These are phyloP conservation scores for Silene noctiflora DNA, from an alignment of 179 eudicot genomes.

Conservation along the genomic window DNA sequence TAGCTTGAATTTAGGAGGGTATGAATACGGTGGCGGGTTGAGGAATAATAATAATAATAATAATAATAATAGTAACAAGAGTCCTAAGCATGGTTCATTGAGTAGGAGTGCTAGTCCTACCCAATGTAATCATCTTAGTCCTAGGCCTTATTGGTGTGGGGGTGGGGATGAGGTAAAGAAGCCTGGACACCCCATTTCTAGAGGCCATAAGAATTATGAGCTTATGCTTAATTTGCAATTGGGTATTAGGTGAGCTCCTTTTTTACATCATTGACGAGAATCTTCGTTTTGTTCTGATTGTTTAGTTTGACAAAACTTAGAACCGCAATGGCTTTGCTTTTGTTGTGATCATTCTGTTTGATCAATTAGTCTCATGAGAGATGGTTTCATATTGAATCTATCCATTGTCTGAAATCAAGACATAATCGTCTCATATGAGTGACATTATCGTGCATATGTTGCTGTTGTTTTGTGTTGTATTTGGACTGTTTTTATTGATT, in stretches of 20 bases:
- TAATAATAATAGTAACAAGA: not conserved
- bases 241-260: slow-evolving; percentile 41
- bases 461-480: not conserved
- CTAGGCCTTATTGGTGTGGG: slow-evolving; percentile 3
- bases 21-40: slow-evolving; percentile 4
- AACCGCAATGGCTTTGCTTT: not conserved
- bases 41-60: slow-evolving; percentile 7
- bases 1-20: slow-evolving; percentile 26
- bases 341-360: not conserved
- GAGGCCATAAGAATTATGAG: slow-evolving; percentile 67
- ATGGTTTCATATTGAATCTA: too few species aligned
- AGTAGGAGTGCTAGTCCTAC: not conserved
- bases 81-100: too few species aligned
- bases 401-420: too few species aligned
- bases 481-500: slow-evolving; percentile 4
- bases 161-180: slow-evolving; percentile 64
- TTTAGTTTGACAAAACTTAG: not conserved
- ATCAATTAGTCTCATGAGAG: too few species aligned
- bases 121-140: not conserved
- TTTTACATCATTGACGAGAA: not conserved
- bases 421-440: not conserved
- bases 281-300: slow-evolving; percentile 4
- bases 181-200: slow-evolving; percentile 58
- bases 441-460: not conserved
- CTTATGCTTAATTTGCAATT: slow-evolving; percentile 93